Conservation (phyloP, 805 yeast genomes). For the Zygosaccharomyces rouxii region DNA sequence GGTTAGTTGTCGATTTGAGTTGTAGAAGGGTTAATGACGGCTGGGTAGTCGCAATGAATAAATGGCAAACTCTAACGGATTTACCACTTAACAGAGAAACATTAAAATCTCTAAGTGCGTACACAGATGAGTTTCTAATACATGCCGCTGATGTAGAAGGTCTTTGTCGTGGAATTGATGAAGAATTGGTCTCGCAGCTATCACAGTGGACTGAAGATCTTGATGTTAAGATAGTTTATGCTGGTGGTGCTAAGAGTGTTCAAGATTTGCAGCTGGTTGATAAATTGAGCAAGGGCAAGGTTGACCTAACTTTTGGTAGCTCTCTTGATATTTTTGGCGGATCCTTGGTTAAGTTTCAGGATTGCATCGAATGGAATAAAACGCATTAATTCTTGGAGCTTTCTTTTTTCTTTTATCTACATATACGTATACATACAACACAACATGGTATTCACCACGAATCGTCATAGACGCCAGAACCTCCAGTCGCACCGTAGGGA, state of each 20-base stretch:
- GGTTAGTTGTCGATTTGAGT: constrained; percentile 84
- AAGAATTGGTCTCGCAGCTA: constrained; percentile 61
- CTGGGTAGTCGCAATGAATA: constrained; percentile 97
- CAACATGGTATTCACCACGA: constrained; percentile 26
- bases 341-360: constrained; percentile 63
- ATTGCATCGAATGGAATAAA: constrained; percentile 71
- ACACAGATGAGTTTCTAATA: constrained; percentile 81
- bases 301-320: constrained; percentile 90
- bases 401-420: constrained; percentile 1
- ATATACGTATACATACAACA: constrained; percentile 3
- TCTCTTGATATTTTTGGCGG: constrained; percentile 97
- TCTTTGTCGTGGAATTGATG: constrained; percentile 87
- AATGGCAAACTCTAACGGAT: constrained; percentile 89
- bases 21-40: constrained; percentile 49
- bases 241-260: constrained; percentile 88
- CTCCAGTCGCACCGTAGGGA: constrained; percentile 34
- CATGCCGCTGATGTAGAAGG: constrained; percentile 99
- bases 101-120: constrained; percentile 49
- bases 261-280: constrained; percentile 66
- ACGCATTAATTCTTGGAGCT: constrained; percentile 9
- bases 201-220: constrained; percentile 63
- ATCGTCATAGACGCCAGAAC: constrained; percentile 34
- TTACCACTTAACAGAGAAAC: constrained; percentile 51
- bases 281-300: constrained; percentile 67
- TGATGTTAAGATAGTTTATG: constrained; percentile 77